These are phyloP conservation scores for Picochlorum sp. DNA, from an alignment of 139 green algal species.

Conservation along the genomic window DNA sequence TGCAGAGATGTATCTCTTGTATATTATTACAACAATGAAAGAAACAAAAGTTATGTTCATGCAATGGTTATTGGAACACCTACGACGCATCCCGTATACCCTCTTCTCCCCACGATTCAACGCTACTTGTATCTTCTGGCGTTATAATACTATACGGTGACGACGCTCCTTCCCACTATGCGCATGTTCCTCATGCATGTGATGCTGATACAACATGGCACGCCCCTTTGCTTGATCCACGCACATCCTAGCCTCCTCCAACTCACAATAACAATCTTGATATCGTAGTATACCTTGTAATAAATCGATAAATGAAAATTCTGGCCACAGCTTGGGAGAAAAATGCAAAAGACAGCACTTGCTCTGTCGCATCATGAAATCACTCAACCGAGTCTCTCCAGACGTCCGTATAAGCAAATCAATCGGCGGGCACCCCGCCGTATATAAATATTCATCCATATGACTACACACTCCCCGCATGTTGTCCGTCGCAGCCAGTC, in stretches of 20 bases:
- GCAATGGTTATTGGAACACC: not conserved
- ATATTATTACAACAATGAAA: not conserved
- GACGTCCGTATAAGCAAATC: constrained; percentile 83
- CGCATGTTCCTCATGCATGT: constrained; percentile 3
- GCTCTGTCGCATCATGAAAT: constrained; percentile 85
- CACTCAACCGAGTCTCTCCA: constrained; percentile 76
- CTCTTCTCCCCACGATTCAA: not conserved
- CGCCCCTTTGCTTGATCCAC: not conserved
- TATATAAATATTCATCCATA: constrained; percentile 19
- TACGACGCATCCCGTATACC: not conserved
- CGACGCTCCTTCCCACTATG: not conserved
- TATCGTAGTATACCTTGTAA: constrained; percentile 45
- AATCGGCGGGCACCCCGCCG: constrained; percentile 47
- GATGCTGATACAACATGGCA: constrained; percentile 2
- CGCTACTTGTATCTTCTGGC: constrained; percentile 5
- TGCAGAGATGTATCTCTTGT: not conserved
- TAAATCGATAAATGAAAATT: constrained; percentile 71
- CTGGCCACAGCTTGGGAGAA: constrained; percentile 72
- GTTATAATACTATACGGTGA: constrained; percentile 5
- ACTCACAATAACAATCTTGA: constrained; percentile 24
- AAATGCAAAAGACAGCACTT: constrained; percentile 65
- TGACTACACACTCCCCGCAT: not conserved
- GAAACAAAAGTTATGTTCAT: not conserved
- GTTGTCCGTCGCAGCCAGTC: not conserved
- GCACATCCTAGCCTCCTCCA: constrained; percentile 3